Evolutionary conservation across 78 protist species (phyloP), one percentile per base, ranked within the genome.

Genomic region (Speleostelium caveatum): DNA sequence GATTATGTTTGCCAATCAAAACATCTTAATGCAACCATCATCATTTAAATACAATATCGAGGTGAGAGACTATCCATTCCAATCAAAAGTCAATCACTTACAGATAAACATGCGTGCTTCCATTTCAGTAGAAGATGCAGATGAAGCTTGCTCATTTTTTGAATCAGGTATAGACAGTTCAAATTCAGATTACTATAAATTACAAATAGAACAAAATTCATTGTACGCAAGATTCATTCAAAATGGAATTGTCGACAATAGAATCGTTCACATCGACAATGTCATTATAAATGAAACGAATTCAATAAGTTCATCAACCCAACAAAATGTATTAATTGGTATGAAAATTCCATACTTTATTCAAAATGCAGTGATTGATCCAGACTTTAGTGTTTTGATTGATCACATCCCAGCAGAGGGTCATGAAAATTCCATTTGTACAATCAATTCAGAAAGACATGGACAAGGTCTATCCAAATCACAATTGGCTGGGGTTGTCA

Each of bases 1-100:
- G n/a, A 45, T 45, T 45, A 14, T 45, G 10, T 68, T 68, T 68
- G 75, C 75, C 36, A 42, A 68, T 26, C 59, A 41, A 41, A 24
- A 10, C n/a, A n/a, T 68, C 8, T 8, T 26, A 42, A 68, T 68
- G 56, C 17, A 26, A 22, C 56, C 56, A 3, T 41, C 53, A 41
- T n/a, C 75, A 36, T 8, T 68, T 16, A 68, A 68, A 68, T 68
- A 68, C 24, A 68, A 17, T n/a, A 68, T 68, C 3, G 35, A 68
- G 8, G 28, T 68, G 1, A 41, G 60, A 14, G 19, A 19, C 14
- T 68, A 68, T 68, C 35, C 56, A 42, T 68, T 68, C 22, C 7
- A 41, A 24, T 26, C 10, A 0, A 38, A 41, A 42, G 24, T 41
- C 32, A 68, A 68, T 68, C 21, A 19, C 2, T 58, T 68, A 7